Percentiles rank a stretch among this genome's conserved stretches.
Evolutionary conservation across 2,329 filamentous ascomycete species (phyloP).

Genomic region (Arthrobotrys musiformis): DNA sequence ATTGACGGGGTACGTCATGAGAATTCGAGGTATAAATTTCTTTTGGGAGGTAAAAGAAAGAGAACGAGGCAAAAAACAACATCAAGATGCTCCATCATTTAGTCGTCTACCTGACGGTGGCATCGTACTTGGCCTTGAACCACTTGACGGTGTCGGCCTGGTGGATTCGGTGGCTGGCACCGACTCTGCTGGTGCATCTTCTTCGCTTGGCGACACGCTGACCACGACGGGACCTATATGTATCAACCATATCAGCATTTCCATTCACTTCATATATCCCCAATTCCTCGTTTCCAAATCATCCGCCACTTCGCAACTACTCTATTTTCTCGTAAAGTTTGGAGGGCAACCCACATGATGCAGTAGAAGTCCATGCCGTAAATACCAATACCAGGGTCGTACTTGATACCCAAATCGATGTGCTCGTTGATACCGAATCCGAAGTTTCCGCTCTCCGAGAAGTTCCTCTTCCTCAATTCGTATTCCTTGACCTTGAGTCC

Average conservation of each 20-base stretch:
- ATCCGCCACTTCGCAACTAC: not conserved
- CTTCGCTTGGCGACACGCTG: conserved; percentile 97
- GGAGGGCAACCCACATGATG: conserved; percentile 80
- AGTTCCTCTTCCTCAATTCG: conserved; percentile 99
- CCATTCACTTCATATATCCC: not conserved
- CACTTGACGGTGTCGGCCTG: conserved; percentile 96
- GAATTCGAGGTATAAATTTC: conserved; percentile 33
- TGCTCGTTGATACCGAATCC: conserved; percentile 99
- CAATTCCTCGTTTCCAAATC: not conserved
- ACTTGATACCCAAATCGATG: conserved; percentile 99
- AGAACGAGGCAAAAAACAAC: conserved; percentile 11
- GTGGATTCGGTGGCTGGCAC: conserved; percentile 90
- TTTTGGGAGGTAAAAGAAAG: conserved; percentile 18
- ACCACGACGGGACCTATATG: conserved; percentile 84
- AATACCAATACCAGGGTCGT: conserved; percentile 97
- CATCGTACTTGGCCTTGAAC: conserved; percentile 82
- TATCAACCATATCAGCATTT: conserved; percentile 60
- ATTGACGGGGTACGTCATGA: conserved; percentile 13
- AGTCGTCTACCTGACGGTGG: conserved; percentile 89
- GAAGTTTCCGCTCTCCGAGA: conserved; percentile 99
- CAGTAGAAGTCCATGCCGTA: conserved; percentile 99
- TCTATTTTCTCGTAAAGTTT: not conserved
- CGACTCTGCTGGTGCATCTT: conserved; percentile 86
- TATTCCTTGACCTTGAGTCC: conserved; percentile 99
- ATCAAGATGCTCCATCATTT: conserved; percentile 6